phyloP scores from a whole-genome alignment of 1,139 yeast species.

The Protomyces macrosporus region DNA sequence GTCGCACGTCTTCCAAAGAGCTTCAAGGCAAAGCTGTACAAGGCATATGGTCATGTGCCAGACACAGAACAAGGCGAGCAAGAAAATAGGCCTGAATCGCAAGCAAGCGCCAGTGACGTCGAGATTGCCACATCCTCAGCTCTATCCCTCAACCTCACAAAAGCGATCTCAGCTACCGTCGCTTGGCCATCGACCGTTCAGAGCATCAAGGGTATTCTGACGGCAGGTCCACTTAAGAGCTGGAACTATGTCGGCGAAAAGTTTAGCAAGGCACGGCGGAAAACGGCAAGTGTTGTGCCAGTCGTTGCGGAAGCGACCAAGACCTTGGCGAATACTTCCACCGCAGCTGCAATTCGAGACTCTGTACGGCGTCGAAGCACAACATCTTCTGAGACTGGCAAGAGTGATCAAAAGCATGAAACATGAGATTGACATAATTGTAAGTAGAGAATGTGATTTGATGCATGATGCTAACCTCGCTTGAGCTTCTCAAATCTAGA shows the following conservation, averaged over 20 bases:
- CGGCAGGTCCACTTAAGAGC: slow-evolving; percentile 77
- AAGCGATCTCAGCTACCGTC: slow-evolving; percentile 56
- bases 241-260: slow-evolving; percentile 75
- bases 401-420: not conserved
- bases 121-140: slow-evolving; percentile 44
- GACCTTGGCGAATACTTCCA: not conserved
- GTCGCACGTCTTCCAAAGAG: slow-evolving; percentile 48
- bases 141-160: slow-evolving; percentile 44
- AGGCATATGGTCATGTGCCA: slow-evolving; percentile 38
- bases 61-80: slow-evolving; percentile 34
- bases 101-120: slow-evolving; percentile 38
- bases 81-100: slow-evolving; percentile 30
- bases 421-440: not conserved
- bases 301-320: too few relatives aligned
- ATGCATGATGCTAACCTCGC: not conserved
- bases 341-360: not conserved
- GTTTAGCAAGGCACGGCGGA: slow-evolving; percentile 36
- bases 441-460: not conserved
- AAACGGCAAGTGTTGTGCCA: too few relatives aligned
- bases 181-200: slow-evolving; percentile 67
- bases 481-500: slow-evolving; percentile 26
- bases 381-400: not conserved
- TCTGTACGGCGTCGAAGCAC: not conserved
- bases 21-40: slow-evolving; percentile 48
- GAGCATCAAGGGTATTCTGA: slow-evolving; percentile 72